Conservation (phyloP, 768 basidiomycete species). For the Pulveroboletus ravenelii region DNA sequence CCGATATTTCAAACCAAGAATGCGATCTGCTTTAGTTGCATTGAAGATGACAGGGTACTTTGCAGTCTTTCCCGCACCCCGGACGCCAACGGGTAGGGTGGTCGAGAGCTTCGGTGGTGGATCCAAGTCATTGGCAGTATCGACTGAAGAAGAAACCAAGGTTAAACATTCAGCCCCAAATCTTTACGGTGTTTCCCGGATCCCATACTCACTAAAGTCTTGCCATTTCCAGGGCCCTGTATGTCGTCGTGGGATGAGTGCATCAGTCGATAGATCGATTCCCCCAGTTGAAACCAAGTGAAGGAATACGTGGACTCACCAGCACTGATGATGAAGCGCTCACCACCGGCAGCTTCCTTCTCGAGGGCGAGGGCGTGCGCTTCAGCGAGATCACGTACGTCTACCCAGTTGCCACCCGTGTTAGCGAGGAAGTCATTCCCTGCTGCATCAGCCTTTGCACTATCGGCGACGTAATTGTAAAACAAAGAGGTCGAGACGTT, state of each 20-base stretch:
- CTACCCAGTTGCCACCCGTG: slow-evolving; percentile 36
- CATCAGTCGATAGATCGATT: neutral
- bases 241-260: neutral
- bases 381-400: slow-evolving; percentile 52
- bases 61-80: slow-evolving; percentile 28
- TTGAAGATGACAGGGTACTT: slow-evolving; percentile 30
- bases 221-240: slow-evolving; percentile 30
- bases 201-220: slow-evolving; percentile 24
- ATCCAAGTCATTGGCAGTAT: slow-evolving; percentile 32
- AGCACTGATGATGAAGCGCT: slow-evolving; percentile 51
- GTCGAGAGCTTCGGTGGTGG: slow-evolving; percentile 30
- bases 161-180: neutral
- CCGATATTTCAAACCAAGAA: slow-evolving; percentile 41
- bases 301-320: slow-evolving; percentile 15
- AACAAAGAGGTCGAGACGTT: slow-evolving; percentile 37
- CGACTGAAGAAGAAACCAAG: slow-evolving; percentile 23
- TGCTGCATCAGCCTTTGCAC: slow-evolving; percentile 15
- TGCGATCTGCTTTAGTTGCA: slow-evolving; percentile 33
- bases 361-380: slow-evolving; percentile 52
- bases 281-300: no score
- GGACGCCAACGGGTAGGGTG: slow-evolving; percentile 30
- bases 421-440: slow-evolving; percentile 24
- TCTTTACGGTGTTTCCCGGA: neutral
- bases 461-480: slow-evolving; percentile 31
- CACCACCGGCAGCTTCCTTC: slow-evolving; percentile 47